Base-by-base conservation (phyloP, 257 asterid species). In the Marsdenia floribunda region DNA sequence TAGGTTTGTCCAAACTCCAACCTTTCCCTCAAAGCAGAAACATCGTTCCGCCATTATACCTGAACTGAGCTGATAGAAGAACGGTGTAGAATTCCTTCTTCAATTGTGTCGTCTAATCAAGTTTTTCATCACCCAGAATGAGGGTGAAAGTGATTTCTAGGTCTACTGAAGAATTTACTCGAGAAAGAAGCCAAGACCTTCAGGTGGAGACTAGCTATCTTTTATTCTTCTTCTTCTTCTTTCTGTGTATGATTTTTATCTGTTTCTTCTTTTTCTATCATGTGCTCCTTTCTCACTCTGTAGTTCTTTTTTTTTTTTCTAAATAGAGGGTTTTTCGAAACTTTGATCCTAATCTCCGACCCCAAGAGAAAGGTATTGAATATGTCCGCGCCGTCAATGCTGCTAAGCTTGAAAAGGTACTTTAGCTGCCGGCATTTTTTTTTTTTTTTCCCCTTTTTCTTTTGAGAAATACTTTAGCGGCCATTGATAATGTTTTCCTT, bases 121-220 rank as follows among this genome's bases (percentile, higher is more conserved):
- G 12, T 44, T 33, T 12, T 63, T 63, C 68, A 66, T 37, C 52
- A 19, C 50, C 52, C 68, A 53, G 66, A 50, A 92, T 94, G 99
- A 88, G 78, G 92, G 89, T 94, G 72, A 94, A 92, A 77, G 90
- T 86, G 49, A 92, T 94, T 71, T 87, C 97, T 68, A 95, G 99
- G 44, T 86, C 97, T 72, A 79, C 91, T 1, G 96, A 92, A 72
- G 97, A 91, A 38, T 94, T 90, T 87, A 94, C 98, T 22, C 94
- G 97, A 21, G 98, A 92, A 85, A 88, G 99, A 74, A 94, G 98
- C 85, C 91, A 90, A 77, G 98, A 94, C 80, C 97, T 94, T 72
- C 98, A 93, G 96, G 97, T 91, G 79, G 42, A 58, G 24, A 46
- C 40, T 53, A 61, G 64, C 68, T 73, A 0, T 68, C 26, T 29